A percentile compares a stretch with the other conserved stretches of the same genome.
These are phyloP conservation scores for Vaccinium darrowii DNA, from an alignment of 148 eudicot species.

Conservation along the genomic window DNA sequence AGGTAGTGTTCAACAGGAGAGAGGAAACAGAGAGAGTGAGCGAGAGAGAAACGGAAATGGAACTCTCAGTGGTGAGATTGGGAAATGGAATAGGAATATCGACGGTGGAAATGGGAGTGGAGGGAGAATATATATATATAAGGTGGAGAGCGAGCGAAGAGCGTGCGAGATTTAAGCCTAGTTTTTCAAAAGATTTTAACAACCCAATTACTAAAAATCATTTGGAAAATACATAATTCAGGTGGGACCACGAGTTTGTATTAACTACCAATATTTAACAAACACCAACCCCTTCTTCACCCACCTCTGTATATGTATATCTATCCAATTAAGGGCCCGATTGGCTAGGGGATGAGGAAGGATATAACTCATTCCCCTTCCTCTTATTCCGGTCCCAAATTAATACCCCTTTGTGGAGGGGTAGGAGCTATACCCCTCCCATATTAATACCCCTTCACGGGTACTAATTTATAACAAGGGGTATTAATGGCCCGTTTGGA, in stretches of 20 bases:
- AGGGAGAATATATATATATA: constrained; percentile 11
- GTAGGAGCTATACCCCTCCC: too few relatives aligned
- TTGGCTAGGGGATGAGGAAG: too few relatives aligned
- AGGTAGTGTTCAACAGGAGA: not conserved
- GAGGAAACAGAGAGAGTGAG: not conserved
- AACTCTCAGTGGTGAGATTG: not conserved
- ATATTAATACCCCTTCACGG: too few relatives aligned
- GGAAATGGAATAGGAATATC: not conserved
- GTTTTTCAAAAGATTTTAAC: too few relatives aligned
- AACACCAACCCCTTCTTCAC: constrained; percentile 5
- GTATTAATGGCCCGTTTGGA: too few relatives aligned
- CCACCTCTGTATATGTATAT: not conserved
- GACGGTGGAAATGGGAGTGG: constrained; percentile 7
- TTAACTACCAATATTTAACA: constrained; percentile 18
- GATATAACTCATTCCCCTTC: too few relatives aligned
- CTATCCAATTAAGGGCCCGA: not conserved
- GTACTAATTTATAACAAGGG: too few relatives aligned
- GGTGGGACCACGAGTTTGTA: constrained; percentile 6
- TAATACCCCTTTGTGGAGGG: too few relatives aligned
- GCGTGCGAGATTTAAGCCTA: not conserved
- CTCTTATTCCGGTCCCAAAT: too few relatives aligned
- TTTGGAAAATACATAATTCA: not conserved
- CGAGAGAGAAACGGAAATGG: constrained; percentile 1
- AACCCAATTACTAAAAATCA: too few relatives aligned
- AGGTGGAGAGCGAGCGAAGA: not conserved